Conservation (phyloP, 371 early-diverging fungal species). For the Catenaria anguillulae region DNA sequence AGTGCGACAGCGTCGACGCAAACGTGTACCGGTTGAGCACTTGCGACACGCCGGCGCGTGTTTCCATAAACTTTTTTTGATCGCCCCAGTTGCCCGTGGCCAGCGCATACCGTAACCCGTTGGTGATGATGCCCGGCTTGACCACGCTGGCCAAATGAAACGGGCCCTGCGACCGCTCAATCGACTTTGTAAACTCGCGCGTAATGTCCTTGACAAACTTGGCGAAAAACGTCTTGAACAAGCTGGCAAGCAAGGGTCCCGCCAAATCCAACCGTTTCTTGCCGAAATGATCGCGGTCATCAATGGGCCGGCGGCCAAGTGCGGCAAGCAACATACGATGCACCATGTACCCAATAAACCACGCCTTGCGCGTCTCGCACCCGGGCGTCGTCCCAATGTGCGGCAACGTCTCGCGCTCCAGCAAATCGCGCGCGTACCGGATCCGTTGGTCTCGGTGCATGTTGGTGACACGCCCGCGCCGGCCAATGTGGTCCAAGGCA, state of each 20-base stretch:
- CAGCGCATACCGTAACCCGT: constrained; percentile 91
- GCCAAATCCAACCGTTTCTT: constrained; percentile 98
- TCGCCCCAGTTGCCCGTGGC: constrained; percentile 99
- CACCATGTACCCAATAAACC: constrained; percentile 99
- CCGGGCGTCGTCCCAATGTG: constrained; percentile 88
- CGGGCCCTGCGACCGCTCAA: constrained; percentile 78
- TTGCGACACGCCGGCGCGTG: constrained; percentile 97
- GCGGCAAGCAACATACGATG: constrained; percentile 87
- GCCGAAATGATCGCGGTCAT: constrained; percentile 99
- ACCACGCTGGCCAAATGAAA: constrained; percentile 86
- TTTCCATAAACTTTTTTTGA: constrained; percentile 89
- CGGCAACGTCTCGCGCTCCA: constrained; percentile 96
- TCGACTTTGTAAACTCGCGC: constrained; percentile 83
- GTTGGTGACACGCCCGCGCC: constrained; percentile 84
- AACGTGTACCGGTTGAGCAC: constrained; percentile 88
- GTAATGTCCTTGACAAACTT: constrained; percentile 90
- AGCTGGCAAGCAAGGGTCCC: constrained; percentile 84
- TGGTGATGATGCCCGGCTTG: constrained; percentile 86
- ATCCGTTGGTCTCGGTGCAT: constrained; percentile 74
- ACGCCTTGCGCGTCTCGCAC: constrained; percentile 92
- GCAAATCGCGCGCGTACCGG: constrained; percentile 75
- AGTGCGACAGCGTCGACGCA: constrained; percentile 94
- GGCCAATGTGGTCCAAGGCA: constrained; percentile 96
- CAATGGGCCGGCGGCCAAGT: constrained; percentile 80
- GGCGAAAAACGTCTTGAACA: constrained; percentile 89